Evolutionary conservation across 495 filamentous ascomycete species (phyloP).

Genomic region (Xylaria venustula): DNA sequence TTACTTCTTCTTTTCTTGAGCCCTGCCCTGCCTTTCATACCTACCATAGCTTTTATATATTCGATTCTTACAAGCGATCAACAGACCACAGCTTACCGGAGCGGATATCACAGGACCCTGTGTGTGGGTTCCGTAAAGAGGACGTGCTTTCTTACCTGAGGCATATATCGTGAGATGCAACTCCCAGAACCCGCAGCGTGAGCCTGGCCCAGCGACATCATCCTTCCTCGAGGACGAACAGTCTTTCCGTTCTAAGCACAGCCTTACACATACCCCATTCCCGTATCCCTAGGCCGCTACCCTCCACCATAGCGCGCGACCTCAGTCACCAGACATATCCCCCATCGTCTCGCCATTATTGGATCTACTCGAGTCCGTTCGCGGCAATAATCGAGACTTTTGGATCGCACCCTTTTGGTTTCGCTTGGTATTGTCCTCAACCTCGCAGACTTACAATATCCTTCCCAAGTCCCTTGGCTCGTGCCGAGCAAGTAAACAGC

Average conservation of each 20-base stretch:
- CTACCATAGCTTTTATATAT: neutral
- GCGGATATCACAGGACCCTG: neutral
- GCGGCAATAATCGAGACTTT: conserved; percentile 13
- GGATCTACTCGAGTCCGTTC: conserved; percentile 16
- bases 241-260: neutral
- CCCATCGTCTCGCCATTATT: conserved; percentile 6
- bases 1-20: neutral
- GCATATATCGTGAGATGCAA: neutral
- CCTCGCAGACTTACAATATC: conserved; percentile 20
- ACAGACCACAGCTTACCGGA: neutral
- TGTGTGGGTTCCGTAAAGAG: neutral
- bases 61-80: neutral
- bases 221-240: neutral
- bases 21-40: neutral
- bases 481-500: neutral
- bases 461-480: conserved; percentile 3
- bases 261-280: neutral
- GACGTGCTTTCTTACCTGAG: neutral
- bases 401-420: conserved; percentile 15
- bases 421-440: conserved; percentile 17
- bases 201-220: neutral
- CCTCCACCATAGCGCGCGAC: neutral
- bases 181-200: neutral
- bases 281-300: neutral
- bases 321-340: neutral